phyloP scores from a whole-genome alignment of 2,329 filamentous ascomycete genomes.

The Cladosporium phlei region DNA sequence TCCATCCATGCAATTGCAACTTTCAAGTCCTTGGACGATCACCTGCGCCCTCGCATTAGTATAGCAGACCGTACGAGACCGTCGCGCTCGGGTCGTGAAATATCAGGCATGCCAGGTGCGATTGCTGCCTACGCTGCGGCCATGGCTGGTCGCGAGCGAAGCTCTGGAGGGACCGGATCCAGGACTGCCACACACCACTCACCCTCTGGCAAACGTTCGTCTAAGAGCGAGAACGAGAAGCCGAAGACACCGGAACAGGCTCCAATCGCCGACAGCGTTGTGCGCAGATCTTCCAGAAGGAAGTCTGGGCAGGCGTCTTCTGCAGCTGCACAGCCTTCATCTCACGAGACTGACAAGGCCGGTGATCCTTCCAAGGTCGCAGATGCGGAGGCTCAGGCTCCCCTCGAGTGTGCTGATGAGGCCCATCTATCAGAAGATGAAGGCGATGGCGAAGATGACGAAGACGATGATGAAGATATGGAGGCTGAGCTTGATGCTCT shows the following conservation, averaged over 20 bases:
- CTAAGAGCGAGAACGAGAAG: conserved; percentile 22
- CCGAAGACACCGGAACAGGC: conserved; percentile 20
- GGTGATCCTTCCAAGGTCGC: conserved; percentile 31
- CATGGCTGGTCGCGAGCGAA: conserved; percentile 49
- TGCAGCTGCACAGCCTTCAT: conserved; percentile 10
- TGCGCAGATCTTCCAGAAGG: conserved; percentile 31
- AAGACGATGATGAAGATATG: conserved; percentile 46
- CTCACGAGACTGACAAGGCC: conserved; percentile 13
- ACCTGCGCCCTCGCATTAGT: conserved; percentile 82
- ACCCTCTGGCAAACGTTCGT: conserved; percentile 8
- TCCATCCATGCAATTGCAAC: conserved; percentile 97
- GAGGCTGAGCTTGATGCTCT: conserved; percentile 71
- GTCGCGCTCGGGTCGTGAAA: conserved; percentile 43
- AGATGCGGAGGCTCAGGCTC: conserved; percentile 58
- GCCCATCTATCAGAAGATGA: conserved; percentile 70
- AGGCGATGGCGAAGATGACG: conserved; percentile 50
- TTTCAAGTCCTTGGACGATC: conserved; percentile 95
- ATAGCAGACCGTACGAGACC: conserved; percentile 62
- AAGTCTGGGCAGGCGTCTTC: conserved; percentile 26
- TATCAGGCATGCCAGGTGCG: conserved; percentile 59
- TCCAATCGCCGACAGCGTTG: conserved; percentile 19
- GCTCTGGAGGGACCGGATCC: conserved; percentile 21
- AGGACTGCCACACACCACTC: conserved; percentile 20
- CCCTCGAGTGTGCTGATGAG: conserved; percentile 89
- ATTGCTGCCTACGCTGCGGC: conserved; percentile 75